Evolutionary conservation across 768 basidiomycete genomes (phyloP).

Genomic region (Trametes cinnabarina): DNA sequence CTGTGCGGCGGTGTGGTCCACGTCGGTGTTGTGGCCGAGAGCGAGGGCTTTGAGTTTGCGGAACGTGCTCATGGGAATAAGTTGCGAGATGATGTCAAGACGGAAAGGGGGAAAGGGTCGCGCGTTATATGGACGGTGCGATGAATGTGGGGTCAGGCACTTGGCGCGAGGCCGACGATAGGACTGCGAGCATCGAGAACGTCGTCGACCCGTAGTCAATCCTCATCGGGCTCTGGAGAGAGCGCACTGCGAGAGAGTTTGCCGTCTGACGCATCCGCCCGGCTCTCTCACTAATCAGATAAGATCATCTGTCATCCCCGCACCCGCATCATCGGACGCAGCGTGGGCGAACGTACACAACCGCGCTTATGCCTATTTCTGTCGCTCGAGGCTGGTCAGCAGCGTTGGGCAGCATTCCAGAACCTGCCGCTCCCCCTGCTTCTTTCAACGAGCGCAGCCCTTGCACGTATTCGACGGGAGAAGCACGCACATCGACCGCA

Average conservation of each 20-base stretch:
- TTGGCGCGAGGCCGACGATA: constrained; percentile 4
- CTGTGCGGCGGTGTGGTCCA: constrained; percentile 43
- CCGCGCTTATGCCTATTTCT: too few relatives aligned
- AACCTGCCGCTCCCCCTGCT: too few relatives aligned
- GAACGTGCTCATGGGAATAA: constrained; percentile 22
- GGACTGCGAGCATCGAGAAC: constrained; percentile 11
- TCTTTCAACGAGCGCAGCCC: too few relatives aligned
- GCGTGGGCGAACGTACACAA: too few relatives aligned
- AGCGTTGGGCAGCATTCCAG: too few relatives aligned
- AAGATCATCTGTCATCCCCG: constrained; percentile 9
- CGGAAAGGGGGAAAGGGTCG: neutral
- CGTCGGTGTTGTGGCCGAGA: constrained; percentile 30
- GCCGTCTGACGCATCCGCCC: constrained; percentile 8
- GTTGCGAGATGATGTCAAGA: neutral
- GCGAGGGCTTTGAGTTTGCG: constrained; percentile 28
- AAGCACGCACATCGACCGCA: too few relatives aligned
- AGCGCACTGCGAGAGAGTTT: too few relatives aligned
- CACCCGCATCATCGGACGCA: too few relatives aligned
- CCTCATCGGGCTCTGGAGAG: too few relatives aligned
- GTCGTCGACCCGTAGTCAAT: neutral
- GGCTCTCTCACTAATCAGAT: neutral
- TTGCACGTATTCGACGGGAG: too few relatives aligned
- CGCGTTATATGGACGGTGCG: neutral
- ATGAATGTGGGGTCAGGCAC: neutral
- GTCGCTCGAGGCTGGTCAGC: too few relatives aligned